Conservation (phyloP, 1,284 basidiomycete species). For the Phellinidium pouzarii region DNA sequence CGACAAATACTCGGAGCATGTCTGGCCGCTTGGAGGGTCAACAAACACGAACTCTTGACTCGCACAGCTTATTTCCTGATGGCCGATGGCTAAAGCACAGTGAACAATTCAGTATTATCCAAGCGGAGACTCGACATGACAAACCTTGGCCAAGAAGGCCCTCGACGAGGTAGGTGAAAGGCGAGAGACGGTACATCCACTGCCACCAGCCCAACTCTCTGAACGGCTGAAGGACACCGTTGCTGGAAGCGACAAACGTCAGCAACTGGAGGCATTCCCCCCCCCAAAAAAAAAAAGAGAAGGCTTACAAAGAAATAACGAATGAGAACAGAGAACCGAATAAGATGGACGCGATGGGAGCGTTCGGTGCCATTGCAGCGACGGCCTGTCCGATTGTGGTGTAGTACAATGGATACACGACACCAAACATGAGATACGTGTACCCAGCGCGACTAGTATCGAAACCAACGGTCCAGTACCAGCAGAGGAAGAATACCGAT, state of each 20-base stretch:
- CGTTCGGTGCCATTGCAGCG: constrained; percentile 18
- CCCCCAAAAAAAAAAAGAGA: neutral
- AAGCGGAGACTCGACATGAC: neutral
- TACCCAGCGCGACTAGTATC: constrained; percentile 13
- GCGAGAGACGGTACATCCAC: constrained; percentile 23
- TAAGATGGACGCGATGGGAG: constrained; percentile 12
- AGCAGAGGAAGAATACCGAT: constrained; percentile 20
- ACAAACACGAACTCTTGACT: constrained; percentile 46
- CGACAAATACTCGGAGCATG: constrained; percentile 51
- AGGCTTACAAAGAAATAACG: constrained; percentile 18
- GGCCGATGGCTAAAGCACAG: constrained; percentile 33
- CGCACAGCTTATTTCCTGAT: constrained; percentile 48
- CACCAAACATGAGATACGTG: constrained; percentile 15
- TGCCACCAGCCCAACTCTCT: constrained; percentile 16
- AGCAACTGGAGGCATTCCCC: neutral
- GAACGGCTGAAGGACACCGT: constrained; percentile 16
- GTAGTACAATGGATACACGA: constrained; percentile 16
- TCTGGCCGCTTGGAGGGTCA: constrained; percentile 52
- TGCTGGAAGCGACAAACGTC: neutral
- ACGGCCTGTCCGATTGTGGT: constrained; percentile 21
- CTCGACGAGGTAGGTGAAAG: constrained; percentile 34
- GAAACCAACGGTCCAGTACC: constrained; percentile 21
- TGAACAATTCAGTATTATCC: neutral
- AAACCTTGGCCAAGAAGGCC: constrained; percentile 20
- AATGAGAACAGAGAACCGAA: constrained; percentile 18